These are phyloP conservation scores for Spongispora temasekensis DNA, from an alignment of 1,284 basidiomycete genomes.

Conservation along the genomic window DNA sequence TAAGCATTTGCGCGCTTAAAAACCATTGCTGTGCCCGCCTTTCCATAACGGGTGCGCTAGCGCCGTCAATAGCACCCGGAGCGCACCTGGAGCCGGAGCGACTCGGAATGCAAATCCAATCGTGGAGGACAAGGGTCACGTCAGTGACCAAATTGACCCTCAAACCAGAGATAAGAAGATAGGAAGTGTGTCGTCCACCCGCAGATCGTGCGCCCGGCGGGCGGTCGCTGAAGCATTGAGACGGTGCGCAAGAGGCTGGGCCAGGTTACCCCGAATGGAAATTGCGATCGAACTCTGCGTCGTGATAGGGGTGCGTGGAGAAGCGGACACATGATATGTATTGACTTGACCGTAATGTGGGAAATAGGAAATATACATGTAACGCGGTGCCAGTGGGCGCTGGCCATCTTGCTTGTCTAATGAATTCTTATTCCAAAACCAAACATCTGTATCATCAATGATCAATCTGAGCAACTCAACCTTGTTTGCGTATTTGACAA, in stretches of 20 bases:
- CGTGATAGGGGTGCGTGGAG: constrained; percentile 8
- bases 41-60: background rate
- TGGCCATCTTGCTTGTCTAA: background rate
- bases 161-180: background rate
- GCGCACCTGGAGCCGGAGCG: background rate
- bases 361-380: background rate
- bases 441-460: no score
- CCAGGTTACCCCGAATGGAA: constrained; percentile 7
- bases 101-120: background rate
- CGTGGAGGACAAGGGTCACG: background rate
- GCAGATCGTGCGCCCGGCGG: constrained; percentile 1
- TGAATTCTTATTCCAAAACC: background rate
- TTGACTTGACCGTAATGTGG: constrained; percentile 1
- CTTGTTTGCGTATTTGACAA: constrained; percentile 10
- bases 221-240: constrained; percentile 5
- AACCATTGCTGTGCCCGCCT: background rate
- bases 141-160: background rate
- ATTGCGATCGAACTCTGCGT: constrained; percentile 11
- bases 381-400: constrained; percentile 3
- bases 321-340: constrained; percentile 11
- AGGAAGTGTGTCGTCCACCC: constrained; percentile 3
- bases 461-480: constrained; percentile 14
- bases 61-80: no score
- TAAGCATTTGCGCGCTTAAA: background rate
- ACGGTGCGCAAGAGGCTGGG: background rate